These are phyloP conservation scores for Xylaria sp. DNA, from an alignment of 2,329 filamentous ascomycete species.

Conservation along the genomic window DNA sequence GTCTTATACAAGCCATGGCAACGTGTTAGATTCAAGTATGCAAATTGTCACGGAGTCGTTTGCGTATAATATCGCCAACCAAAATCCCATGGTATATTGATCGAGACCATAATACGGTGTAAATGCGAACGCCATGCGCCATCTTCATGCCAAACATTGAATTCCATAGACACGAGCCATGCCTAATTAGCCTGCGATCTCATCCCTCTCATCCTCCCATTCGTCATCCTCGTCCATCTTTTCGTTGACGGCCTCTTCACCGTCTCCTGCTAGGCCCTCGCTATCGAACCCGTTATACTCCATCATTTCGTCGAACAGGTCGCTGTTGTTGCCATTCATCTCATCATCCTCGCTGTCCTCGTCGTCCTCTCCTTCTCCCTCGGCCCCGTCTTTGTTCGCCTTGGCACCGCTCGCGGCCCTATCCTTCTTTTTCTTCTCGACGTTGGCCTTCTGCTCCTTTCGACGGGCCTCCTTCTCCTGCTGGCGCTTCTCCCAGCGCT, in stretches of 20 bases:
- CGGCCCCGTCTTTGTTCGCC: constrained; percentile 40
- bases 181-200: constrained; percentile 31
- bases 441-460: constrained; percentile 84
- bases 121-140: constrained; percentile 9
- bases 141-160: neutral
- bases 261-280: constrained; percentile 54
- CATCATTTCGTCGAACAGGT: constrained; percentile 47
- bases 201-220: constrained; percentile 53
- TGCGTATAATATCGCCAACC: neutral
- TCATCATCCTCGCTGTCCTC: constrained; percentile 42
- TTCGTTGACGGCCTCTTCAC: constrained; percentile 52
- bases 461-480: constrained; percentile 82
- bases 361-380: constrained; percentile 41
- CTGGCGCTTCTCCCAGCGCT: constrained; percentile 76
- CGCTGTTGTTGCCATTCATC: constrained; percentile 46
- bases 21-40: neutral
- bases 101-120: neutral
- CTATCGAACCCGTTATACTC: constrained; percentile 55
- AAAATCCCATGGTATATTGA: neutral
- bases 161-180: neutral
- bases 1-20: no score
- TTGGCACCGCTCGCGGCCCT: constrained; percentile 48
- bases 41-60: neutral
- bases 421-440: constrained; percentile 79
- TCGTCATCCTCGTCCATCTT: constrained; percentile 53